Conservation (phyloP, 78 protist species). For the Cavenderia fasciculata region DNA sequence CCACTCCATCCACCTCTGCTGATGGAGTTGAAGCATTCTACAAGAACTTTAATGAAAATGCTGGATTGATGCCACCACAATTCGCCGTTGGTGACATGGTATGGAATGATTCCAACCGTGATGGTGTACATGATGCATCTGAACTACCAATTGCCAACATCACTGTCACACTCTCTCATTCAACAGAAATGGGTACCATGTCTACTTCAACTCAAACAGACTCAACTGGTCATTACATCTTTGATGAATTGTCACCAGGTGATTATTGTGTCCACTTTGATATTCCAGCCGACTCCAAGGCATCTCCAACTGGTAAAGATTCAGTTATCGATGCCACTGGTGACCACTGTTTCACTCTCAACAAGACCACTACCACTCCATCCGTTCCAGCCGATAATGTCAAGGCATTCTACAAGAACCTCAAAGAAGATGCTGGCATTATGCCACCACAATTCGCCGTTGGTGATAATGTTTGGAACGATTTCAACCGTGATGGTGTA, state of each 20-base stretch:
- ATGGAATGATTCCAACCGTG: conserved; percentile 2
- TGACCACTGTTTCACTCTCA: conserved; percentile 11
- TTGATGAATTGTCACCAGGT: not conserved
- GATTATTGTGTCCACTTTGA: not conserved
- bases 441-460: not conserved
- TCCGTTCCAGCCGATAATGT: conserved; percentile 11
- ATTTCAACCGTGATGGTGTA: conserved; percentile 3
- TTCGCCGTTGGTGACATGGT: not conserved
- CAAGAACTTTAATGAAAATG: conserved; percentile 13
- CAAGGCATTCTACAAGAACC: not conserved
- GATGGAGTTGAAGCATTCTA: not conserved
- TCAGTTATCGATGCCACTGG: too few species aligned
- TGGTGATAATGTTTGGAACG: conserved; percentile 16
- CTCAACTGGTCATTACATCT: not conserved
- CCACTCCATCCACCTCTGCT: not conserved
- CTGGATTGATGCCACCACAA: not conserved
- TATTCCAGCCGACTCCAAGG: conserved; percentile 4
- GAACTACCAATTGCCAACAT: conserved; percentile 16
- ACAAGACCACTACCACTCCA: not conserved
- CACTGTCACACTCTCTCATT: not conserved
- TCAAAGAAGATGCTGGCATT: conserved; percentile 26
- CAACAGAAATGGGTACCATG: not conserved
- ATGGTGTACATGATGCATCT: not conserved
- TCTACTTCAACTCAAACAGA: not conserved
- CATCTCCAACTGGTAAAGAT: too few species aligned